Percentiles rank a stretch among this genome's conserved stretches.
phyloP scores from a whole-genome alignment of 2,329 filamentous ascomycete species.

The Xylariales sp. region DNA sequence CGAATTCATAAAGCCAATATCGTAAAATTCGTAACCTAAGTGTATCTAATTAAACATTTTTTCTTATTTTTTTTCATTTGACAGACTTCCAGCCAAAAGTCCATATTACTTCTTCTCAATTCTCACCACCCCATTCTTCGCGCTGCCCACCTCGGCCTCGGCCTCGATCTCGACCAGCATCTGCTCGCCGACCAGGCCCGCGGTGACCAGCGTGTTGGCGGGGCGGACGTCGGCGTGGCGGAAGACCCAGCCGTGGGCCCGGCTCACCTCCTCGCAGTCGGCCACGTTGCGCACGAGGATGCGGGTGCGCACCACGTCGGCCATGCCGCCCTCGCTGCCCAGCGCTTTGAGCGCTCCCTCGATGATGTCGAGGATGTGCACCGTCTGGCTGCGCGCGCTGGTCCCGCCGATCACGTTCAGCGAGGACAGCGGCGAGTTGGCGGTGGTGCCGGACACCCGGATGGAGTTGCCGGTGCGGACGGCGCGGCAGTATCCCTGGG shows the following conservation, averaged over 20 bases:
- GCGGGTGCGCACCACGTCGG: slow-evolving; percentile 21
- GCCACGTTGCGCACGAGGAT: slow-evolving; percentile 17
- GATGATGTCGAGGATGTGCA: slow-evolving; percentile 23
- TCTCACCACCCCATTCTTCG: too few relatives aligned
- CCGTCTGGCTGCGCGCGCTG: slow-evolving; percentile 20
- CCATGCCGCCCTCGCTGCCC: slow-evolving; percentile 17
- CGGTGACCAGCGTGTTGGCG: slow-evolving; percentile 13
- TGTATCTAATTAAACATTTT: too few relatives aligned
- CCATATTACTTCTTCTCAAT: too few relatives aligned
- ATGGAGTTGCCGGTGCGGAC: slow-evolving; percentile 19
- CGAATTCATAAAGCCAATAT: too few relatives aligned
- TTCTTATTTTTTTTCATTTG: too few relatives aligned
- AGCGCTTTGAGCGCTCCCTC: slow-evolving; percentile 17
- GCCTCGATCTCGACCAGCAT: slow-evolving; percentile 16
- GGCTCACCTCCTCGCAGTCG: slow-evolving; percentile 20
- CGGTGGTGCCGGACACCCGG: slow-evolving; percentile 26
- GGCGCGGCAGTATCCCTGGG: slow-evolving; percentile 23
- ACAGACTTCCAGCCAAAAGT: too few relatives aligned
- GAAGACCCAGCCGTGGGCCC: slow-evolving; percentile 23
- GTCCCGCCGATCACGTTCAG: slow-evolving; percentile 15
- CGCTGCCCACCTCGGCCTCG: slow-evolving; percentile 9
- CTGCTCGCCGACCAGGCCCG: slow-evolving; percentile 10
- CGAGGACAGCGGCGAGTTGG: slow-evolving; percentile 16
- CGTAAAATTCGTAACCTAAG: too few relatives aligned
- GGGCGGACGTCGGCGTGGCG: slow-evolving; percentile 16